Percentiles rank a stretch among this genome's conserved stretches.
These are phyloP conservation scores for Boletus subparvulus DNA, from an alignment of 768 basidiomycete genomes.

Conservation along the genomic window DNA sequence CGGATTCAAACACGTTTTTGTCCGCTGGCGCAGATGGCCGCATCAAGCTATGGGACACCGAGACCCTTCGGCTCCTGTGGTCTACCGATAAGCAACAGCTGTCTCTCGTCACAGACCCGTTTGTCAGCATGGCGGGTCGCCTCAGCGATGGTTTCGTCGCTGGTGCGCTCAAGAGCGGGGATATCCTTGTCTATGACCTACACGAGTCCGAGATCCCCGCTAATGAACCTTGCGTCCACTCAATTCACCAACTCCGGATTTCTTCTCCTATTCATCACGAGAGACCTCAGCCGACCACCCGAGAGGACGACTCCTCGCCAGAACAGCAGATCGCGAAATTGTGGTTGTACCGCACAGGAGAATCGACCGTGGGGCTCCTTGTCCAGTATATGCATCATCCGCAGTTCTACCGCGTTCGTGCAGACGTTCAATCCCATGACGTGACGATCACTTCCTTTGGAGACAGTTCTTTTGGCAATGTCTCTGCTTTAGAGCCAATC, in stretches of 20 bases:
- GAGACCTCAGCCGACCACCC: not conserved
- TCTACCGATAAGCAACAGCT: constrained; percentile 44
- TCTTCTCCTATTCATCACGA: constrained; percentile 32
- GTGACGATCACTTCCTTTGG: constrained; percentile 48
- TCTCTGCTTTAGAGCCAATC: constrained; percentile 49
- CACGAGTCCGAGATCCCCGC: constrained; percentile 28
- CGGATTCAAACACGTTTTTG: constrained; percentile 36
- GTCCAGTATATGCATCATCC: constrained; percentile 50
- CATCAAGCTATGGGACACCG: constrained; percentile 74
- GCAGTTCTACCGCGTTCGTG: constrained; percentile 50
- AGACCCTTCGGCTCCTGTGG: constrained; percentile 59
- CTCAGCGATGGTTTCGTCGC: constrained; percentile 45
- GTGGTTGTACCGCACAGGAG: constrained; percentile 16
- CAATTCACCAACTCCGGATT: constrained; percentile 35
- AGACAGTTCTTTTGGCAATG: constrained; percentile 47
- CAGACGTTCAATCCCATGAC: constrained; percentile 32
- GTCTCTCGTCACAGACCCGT: constrained; percentile 46
- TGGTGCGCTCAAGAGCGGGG: constrained; percentile 56
- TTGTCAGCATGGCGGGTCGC: constrained; percentile 48
- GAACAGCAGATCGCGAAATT: constrained; percentile 14
- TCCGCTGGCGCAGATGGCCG: constrained; percentile 63
- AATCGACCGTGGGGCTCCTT: constrained; percentile 36
- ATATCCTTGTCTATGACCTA: constrained; percentile 55
- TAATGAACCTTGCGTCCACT: constrained; percentile 12
- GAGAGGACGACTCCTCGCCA: not conserved